These are phyloP conservation scores for Echium plantagineum DNA, from an alignment of 257 asterid genomes.

Conservation along the genomic window DNA sequence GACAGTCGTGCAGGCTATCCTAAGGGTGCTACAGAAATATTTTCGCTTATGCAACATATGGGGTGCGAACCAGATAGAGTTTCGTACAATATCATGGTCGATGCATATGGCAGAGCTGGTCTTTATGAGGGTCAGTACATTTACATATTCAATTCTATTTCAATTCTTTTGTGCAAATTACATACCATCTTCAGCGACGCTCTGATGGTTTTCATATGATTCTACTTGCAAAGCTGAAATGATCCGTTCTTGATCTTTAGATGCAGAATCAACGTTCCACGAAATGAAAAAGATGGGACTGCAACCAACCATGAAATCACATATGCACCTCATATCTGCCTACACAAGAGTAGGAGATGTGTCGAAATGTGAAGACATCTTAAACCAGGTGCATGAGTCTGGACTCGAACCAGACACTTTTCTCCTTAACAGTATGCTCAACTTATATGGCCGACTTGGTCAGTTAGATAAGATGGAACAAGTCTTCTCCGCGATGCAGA, in stretches of 20 bases:
- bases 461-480: constrained; percentile 71
- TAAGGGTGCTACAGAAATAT: constrained; percentile 69
- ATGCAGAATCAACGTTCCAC: constrained; percentile 65
- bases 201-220: not conserved
- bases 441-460: constrained; percentile 67
- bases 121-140: constrained; percentile 46
- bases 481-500: constrained; percentile 40
- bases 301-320: constrained; percentile 71
- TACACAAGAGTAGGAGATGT: constrained; percentile 50
- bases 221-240: not conserved
- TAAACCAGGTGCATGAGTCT: constrained; percentile 39
- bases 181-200: not conserved
- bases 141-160: not conserved
- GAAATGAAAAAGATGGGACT: constrained; percentile 67
- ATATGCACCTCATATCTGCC: constrained; percentile 72
- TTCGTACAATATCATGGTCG: constrained; percentile 75
- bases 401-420: constrained; percentile 61
- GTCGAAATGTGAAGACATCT: constrained; percentile 54
- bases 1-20: constrained; percentile 82
- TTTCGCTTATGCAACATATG: constrained; percentile 81
- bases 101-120: constrained; percentile 85
- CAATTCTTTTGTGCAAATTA: not conserved
- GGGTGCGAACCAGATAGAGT: constrained; percentile 83
- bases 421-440: constrained; percentile 57
- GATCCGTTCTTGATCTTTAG: constrained; percentile 14